Evolutionary conservation across 805 yeast species (phyloP), one percentile per base, ranked within the genome.

Genomic region (Novakomyces olei): DNA sequence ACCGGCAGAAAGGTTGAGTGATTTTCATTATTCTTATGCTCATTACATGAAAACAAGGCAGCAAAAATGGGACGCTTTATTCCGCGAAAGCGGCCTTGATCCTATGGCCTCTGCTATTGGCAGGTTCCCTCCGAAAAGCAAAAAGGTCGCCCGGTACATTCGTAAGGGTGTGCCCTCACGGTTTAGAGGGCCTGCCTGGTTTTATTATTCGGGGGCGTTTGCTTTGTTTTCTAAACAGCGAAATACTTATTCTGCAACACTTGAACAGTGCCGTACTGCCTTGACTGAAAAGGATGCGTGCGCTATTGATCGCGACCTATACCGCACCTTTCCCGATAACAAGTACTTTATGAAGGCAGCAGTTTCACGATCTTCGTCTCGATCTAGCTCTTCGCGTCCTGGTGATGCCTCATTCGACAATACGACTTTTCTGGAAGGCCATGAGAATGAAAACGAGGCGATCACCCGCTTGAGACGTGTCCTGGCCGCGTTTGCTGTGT

Each of bases 131-230:
- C 69, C 85, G 1, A 65, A 65, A 38, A 73, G 81, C 3, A 83
- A 73, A 37, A 79, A 75, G 42, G 58, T 80, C 40, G 74, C 76
- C 45, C 64, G 91, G 37, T 72, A 78, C 44, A 68, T 88, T 8
- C 64, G 95, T 35, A 77, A 77, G 48, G 98, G 98, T 8, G 72
- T 85, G 7, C 96, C 98, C 0, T 83, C 93, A 0, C 94, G 80
- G 48, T 85, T 94, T 95, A 60, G 98, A 41, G 98, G 98, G 1
- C 67, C 68, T 41, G 94, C 95, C 1, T 85, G 98, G 98, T 85
- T 88, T 62, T 73, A 70, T 57, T 85, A 78, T 51, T 92, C 92
- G 5, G 71, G 72, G 17, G 98, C 96, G 2, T 63, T 70, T 35
- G 88, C 77, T 34, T 39, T 43, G 26, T 53, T 54, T n/a, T n/a